These are phyloP conservation scores for Bruguiera parviflora DNA, from an alignment of 345 rosid species.

Conservation along the genomic window DNA sequence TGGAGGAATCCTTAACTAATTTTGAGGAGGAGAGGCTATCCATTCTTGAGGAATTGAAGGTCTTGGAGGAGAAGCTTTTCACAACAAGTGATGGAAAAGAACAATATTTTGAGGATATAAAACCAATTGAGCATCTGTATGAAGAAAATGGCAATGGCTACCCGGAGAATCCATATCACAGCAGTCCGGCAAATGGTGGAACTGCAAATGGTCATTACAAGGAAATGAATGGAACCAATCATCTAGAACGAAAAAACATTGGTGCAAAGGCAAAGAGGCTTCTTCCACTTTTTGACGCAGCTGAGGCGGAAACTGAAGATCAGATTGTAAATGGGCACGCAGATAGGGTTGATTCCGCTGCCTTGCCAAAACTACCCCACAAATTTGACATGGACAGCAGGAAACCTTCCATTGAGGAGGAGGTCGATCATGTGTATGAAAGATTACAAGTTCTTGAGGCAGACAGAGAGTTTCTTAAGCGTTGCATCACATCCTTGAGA, in stretches of 20 bases:
- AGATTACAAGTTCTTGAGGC: constrained; percentile 91
- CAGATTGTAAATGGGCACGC: constrained; percentile 31
- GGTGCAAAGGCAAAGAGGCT: constrained; percentile 72
- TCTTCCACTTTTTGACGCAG: constrained; percentile 83
- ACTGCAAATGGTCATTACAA: constrained; percentile 48
- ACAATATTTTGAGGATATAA: constrained; percentile 40
- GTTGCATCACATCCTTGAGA: constrained; percentile 74
- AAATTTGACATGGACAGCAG: constrained; percentile 34
- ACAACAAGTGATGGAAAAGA: constrained; percentile 52
- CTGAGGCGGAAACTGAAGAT: constrained; percentile 49
- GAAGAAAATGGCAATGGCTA: constrained; percentile 46
- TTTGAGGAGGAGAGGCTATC: constrained; percentile 82
- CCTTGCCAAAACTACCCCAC: constrained; percentile 21
- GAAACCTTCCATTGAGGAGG: constrained; percentile 55
- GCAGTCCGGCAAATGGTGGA: constrained; percentile 41
- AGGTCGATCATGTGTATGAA: constrained; percentile 77
- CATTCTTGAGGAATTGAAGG: constrained; percentile 84
- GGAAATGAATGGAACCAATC: constrained; percentile 53
- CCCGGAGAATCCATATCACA: constrained; percentile 19
- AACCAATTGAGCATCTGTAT: constrained; percentile 32
- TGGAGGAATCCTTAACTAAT: constrained; percentile 70
- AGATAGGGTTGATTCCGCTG: constrained; percentile 26
- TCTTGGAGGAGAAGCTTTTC: constrained; percentile 80
- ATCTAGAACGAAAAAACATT: constrained; percentile 26
- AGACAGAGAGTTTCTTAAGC: constrained; percentile 85